phyloP scores from a whole-genome alignment of 2,329 filamentous ascomycete genomes.

The Karstenula rhodostoma region DNA sequence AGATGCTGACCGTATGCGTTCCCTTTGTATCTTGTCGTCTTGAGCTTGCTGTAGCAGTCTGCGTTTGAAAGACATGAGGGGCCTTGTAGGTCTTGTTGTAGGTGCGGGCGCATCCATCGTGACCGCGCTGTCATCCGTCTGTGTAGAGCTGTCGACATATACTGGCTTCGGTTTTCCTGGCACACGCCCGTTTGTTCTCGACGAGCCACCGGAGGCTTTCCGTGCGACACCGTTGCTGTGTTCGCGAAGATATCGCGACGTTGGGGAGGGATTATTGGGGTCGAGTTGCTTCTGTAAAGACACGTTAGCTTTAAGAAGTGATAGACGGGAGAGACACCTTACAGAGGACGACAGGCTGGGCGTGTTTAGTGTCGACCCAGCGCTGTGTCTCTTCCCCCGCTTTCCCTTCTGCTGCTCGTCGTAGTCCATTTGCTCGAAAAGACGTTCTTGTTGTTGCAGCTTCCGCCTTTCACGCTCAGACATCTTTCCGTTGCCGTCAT shows the following conservation, averaged over 20 bases:
- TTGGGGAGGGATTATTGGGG: slow-evolving; percentile 47
- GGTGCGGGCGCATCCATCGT: slow-evolving; percentile 18
- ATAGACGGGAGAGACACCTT: slow-evolving; percentile 31
- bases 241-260: slow-evolving; percentile 42
- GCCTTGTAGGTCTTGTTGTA: slow-evolving; percentile 35
- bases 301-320: slow-evolving; percentile 31
- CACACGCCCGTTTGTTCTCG: slow-evolving; percentile 47
- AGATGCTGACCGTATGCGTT: slow-evolving; percentile 47
- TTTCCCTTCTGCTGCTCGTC: slow-evolving; percentile 62
- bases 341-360: slow-evolving; percentile 56
- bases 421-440: slow-evolving; percentile 68
- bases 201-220: slow-evolving; percentile 48
- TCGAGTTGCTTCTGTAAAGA: slow-evolving; percentile 47
- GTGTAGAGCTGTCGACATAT: slow-evolving; percentile 45
- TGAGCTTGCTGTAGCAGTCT: slow-evolving; percentile 49
- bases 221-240: slow-evolving; percentile 46
- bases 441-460: slow-evolving; percentile 68
- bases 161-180: slow-evolving; percentile 41
- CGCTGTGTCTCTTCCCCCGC: slow-evolving; percentile 66
- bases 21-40: slow-evolving; percentile 48
- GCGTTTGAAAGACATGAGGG: slow-evolving; percentile 47
- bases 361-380: slow-evolving; percentile 61
- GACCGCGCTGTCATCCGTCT: slow-evolving; percentile 38
- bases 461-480: slow-evolving; percentile 70
- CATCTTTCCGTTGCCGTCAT: slow-evolving; percentile 59